phyloP scores from a whole-genome alignment of 1,284 basidiomycete species.

The Exsudoporus floridanus region DNA sequence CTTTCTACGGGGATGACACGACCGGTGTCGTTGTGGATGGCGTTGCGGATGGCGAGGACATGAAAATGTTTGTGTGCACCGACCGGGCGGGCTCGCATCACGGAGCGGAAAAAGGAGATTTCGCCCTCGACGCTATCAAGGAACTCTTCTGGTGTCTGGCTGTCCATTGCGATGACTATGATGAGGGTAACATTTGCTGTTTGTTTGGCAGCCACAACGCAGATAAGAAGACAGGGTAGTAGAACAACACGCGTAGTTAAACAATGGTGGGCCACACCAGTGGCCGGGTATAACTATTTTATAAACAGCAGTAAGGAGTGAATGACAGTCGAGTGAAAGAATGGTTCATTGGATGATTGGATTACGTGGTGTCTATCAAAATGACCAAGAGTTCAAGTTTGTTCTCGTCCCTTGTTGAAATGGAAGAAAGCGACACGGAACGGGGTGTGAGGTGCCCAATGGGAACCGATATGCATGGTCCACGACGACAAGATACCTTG shows the following conservation, averaged over 20 bases:
- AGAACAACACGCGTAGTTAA: slow-evolving; percentile 25
- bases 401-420: slow-evolving; percentile 24
- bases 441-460: slow-evolving; percentile 6
- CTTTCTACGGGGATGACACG: slow-evolving; percentile 58
- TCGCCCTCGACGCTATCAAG: slow-evolving; percentile 76
- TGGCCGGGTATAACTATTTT: slow-evolving; percentile 29
- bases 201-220: slow-evolving; percentile 18
- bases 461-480: slow-evolving; percentile 3
- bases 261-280: slow-evolving; percentile 22
- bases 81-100: slow-evolving; percentile 74
- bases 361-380: slow-evolving; percentile 17
- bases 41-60: slow-evolving; percentile 67
- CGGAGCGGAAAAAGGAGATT: slow-evolving; percentile 74
- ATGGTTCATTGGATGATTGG: slow-evolving; percentile 13
- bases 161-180: slow-evolving; percentile 24
- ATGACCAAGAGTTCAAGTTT: slow-evolving; percentile 16
- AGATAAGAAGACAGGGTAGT: slow-evolving; percentile 11
- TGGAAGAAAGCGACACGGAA: slow-evolving; percentile 27
- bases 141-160: slow-evolving; percentile 40
- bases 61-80: slow-evolving; percentile 81
- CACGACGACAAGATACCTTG: slow-evolving; percentile 12
- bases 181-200: not conserved
- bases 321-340: slow-evolving; percentile 21
- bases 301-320: slow-evolving; percentile 32
- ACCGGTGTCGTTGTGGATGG: slow-evolving; percentile 70